Percentiles rank a stretch among this genome's conserved stretches.
Evolutionary conservation across 148 eudicot species (phyloP).

Genomic region (Camellia granthamiana): DNA sequence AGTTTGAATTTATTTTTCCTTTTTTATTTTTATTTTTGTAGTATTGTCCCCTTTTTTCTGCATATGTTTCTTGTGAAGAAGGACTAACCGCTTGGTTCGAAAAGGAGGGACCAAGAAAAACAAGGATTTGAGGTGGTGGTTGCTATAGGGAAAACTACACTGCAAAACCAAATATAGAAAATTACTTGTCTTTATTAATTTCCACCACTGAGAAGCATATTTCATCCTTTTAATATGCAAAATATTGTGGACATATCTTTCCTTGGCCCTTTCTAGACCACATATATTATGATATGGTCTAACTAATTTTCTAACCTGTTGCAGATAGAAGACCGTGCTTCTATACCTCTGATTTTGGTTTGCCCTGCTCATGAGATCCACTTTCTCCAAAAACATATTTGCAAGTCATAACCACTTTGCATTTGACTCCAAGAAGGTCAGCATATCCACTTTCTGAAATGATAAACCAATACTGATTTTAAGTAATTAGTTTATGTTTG

Average conservation of each 20-base stretch:
- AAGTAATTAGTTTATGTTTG: not conserved
- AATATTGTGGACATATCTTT: not conserved
- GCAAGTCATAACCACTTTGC: conserved; percentile 54
- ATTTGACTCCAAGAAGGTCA: conserved; percentile 70
- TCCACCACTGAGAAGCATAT: not conserved
- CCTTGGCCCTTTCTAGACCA: not conserved
- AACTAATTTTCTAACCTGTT: conserved; percentile 18
- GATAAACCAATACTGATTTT: not conserved
- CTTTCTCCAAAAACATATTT: conserved; percentile 52
- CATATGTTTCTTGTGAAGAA: not conserved
- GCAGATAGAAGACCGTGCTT: conserved; percentile 63
- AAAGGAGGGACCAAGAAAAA: not conserved
- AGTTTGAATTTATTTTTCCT: not conserved
- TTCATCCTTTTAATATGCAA: not conserved
- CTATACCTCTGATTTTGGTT: conserved; percentile 64
- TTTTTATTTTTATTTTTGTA: too few relatives aligned
- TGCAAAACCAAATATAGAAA: not conserved
- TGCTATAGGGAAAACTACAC: not conserved
- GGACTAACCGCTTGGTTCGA: not conserved
- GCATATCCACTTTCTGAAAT: not conserved
- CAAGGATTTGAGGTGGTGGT: not conserved
- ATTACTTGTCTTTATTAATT: not conserved
- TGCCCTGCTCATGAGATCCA: conserved; percentile 45
- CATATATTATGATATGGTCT: conserved; percentile 9
- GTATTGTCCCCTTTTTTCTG: not conserved